These are phyloP conservation scores for Ceratocystis albifundus DNA, from an alignment of 2,329 filamentous ascomycete genomes.

Conservation along the genomic window DNA sequence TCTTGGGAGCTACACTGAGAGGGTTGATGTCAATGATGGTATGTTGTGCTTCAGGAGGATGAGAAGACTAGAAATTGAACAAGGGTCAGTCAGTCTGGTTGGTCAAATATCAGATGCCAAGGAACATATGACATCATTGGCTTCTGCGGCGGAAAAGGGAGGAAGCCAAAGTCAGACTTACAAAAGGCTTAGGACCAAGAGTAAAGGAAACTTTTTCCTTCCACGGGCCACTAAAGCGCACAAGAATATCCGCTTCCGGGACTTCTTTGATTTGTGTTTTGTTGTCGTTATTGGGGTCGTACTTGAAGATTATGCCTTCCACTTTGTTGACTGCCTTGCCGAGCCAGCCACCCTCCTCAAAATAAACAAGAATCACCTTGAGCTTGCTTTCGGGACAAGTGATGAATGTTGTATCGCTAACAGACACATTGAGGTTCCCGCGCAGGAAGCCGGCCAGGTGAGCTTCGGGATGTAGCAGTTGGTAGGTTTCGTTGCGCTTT, in stretches of 20 bases:
- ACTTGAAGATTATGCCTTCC: conserved; percentile 80
- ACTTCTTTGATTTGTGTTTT: conserved; percentile 75
- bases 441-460: conserved; percentile 79
- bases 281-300: conserved; percentile 75
- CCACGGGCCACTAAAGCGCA: conserved; percentile 76
- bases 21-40: conserved; percentile 83
- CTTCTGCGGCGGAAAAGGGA: not conserved
- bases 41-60: conserved; percentile 48
- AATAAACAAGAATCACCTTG: conserved; percentile 84
- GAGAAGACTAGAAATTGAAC: conserved; percentile 31
- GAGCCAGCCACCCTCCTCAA: conserved; percentile 81
- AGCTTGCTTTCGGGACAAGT: conserved; percentile 82
- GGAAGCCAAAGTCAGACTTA: conserved; percentile 34
- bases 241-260: conserved; percentile 70
- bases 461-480: conserved; percentile 87
- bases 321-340: conserved; percentile 85
- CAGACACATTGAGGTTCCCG: conserved; percentile 78
- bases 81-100: conserved; percentile 1
- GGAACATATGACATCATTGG: conserved; percentile 10
- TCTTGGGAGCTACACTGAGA: conserved; percentile 66
- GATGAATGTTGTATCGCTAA: conserved; percentile 79
- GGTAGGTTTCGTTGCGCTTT: conserved; percentile 78
- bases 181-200: conserved; percentile 47
- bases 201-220: conserved; percentile 57
- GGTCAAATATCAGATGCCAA: not conserved